phyloP scores from a whole-genome alignment of 1,284 basidiomycete species.

The Rhodofomes roseus region DNA sequence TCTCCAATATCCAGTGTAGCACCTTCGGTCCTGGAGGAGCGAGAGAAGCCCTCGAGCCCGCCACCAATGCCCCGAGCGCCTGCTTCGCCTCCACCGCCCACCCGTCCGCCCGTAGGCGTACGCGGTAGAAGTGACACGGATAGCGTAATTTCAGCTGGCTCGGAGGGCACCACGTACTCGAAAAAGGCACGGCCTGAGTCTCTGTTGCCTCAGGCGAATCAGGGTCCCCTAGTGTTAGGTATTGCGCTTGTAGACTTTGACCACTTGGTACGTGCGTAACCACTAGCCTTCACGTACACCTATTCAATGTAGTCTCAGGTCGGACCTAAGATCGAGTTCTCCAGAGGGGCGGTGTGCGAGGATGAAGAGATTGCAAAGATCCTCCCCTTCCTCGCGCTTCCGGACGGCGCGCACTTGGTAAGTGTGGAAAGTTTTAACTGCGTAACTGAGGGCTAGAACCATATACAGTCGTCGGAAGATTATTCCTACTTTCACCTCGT shows the following conservation, averaged over 20 bases:
- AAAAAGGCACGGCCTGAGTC: constrained; percentile 77
- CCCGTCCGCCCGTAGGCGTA: constrained; percentile 18
- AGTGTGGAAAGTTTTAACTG: constrained; percentile 9
- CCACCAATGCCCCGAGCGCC: constrained; percentile 14
- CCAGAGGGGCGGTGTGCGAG: constrained; percentile 64
- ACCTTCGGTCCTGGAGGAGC: constrained; percentile 42
- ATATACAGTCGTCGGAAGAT: constrained; percentile 80
- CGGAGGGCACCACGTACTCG: constrained; percentile 57
- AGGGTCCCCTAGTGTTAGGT: constrained; percentile 69
- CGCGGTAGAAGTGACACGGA: constrained; percentile 41
- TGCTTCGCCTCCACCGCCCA: constrained; percentile 11
- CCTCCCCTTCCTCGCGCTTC: constrained; percentile 95
- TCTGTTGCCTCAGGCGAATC: constrained; percentile 53
- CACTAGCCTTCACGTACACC: constrained; percentile 10
- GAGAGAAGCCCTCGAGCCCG: constrained; percentile 25
- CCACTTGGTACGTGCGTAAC: constrained; percentile 59
- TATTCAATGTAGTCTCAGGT: constrained; percentile 47
- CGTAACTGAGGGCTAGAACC: background rate
- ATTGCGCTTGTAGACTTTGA: constrained; percentile 90
- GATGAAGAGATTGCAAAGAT: constrained; percentile 81
- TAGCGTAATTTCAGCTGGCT: constrained; percentile 58
- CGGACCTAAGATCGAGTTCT: constrained; percentile 88
- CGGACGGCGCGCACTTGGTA: constrained; percentile 94
- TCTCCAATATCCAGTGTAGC: constrained; percentile 49
- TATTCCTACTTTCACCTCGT: constrained; percentile 95